Percentiles rank a stretch among this genome's conserved stretches.
Evolutionary conservation across 768 basidiomycete genomes (phyloP).

Genomic region (Vararia minispora): DNA sequence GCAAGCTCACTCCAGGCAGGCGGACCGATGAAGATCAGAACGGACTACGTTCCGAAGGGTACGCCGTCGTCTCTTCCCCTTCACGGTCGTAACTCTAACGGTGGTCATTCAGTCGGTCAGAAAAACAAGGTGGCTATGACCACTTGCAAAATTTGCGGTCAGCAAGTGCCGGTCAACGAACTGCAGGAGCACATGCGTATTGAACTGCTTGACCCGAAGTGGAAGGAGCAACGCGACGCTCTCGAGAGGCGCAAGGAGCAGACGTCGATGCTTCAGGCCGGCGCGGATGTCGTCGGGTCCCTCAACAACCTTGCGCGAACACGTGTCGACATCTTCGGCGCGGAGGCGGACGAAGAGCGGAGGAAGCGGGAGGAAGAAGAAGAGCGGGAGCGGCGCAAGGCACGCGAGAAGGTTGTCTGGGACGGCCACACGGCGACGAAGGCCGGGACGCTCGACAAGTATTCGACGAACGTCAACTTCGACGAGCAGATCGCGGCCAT

Average conservation of each 20-base stretch:
- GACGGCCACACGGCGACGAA: conserved; percentile 97
- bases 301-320: conserved; percentile 87
- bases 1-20: conserved; percentile 61
- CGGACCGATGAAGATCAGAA: conserved; percentile 87
- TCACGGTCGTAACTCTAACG: conserved; percentile 4
- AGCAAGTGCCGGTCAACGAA: conserved; percentile 92
- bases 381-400: conserved; percentile 68
- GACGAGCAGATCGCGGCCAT: conserved; percentile 98
- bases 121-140: conserved; percentile 62
- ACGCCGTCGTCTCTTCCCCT: conserved; percentile 22
- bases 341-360: conserved; percentile 84
- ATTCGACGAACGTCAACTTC: conserved; percentile 86
- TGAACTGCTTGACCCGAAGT: conserved; percentile 92
- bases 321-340: conserved; percentile 97
- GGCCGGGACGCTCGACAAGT: conserved; percentile 85
- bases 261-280: conserved; percentile 76
- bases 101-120: conserved; percentile 48
- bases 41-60: conserved; percentile 94
- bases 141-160: conserved; percentile 89
- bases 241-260: conserved; percentile 86
- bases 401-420: conserved; percentile 95
- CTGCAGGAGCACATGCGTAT: conserved; percentile 97
- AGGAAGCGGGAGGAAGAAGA: conserved; percentile 82
- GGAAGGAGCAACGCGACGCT: conserved; percentile 91
- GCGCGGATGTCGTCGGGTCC: conserved; percentile 90